These are phyloP conservation scores for Mallotus japonicus DNA, from an alignment of 441 rosid species.

Conservation along the genomic window DNA sequence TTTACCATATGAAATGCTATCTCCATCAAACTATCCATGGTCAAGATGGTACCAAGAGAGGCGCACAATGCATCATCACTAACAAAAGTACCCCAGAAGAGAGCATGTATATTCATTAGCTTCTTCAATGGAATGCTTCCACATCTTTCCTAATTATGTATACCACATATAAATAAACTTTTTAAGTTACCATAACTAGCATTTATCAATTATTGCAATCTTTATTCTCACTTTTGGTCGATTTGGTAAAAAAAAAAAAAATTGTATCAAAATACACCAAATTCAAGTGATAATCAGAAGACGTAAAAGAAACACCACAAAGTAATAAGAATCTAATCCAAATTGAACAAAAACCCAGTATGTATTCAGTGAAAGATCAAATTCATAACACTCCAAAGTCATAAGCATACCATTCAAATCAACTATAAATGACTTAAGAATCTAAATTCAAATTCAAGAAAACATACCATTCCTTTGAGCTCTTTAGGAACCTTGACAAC, in stretches of 20 bases:
- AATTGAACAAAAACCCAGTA: neutral
- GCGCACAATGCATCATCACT: too few relatives aligned
- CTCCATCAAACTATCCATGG: neutral
- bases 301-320: neutral
- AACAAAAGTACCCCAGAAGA: neutral
- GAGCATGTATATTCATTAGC: neutral
- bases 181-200: neutral
- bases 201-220: neutral
- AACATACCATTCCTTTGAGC: conserved; percentile 71
- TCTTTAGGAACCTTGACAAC: conserved; percentile 70
- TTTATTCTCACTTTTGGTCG: neutral
- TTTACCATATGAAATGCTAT: neutral
- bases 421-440: neutral
- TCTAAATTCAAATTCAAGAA: neutral
- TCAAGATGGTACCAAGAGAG: neutral
- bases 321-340: neutral
- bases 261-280: too few relatives aligned
- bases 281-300: neutral
- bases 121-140: neutral
- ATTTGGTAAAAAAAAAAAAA: neutral
- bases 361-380: too few relatives aligned
- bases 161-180: neutral
- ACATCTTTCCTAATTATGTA: neutral
- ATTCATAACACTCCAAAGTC: neutral
- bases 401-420: too few relatives aligned